Evolutionary conservation across 495 filamentous ascomycete species (phyloP).

Genomic region (Xylaria telfairii): DNA sequence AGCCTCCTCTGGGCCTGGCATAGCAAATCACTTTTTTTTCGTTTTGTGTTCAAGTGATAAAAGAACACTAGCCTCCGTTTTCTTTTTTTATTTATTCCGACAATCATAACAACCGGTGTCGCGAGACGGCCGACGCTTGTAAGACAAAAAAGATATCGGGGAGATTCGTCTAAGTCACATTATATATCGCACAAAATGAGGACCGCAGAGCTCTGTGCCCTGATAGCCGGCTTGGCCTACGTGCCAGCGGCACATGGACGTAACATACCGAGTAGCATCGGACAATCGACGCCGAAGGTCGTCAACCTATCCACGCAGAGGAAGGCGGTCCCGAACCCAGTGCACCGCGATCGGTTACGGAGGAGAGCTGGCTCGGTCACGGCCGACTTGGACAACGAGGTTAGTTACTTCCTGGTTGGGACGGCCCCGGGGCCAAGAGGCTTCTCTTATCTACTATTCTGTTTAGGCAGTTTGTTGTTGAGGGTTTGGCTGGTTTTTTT

Average conservation of each 20-base stretch:
- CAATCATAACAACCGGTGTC: neutral
- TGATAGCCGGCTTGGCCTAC: constrained; percentile 7
- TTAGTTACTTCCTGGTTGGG: constrained; percentile 36
- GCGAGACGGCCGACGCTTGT: neutral
- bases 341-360: constrained; percentile 51
- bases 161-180: neutral
- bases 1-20: neutral
- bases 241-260: constrained; percentile 31
- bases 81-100: no score
- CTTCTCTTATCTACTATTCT: no score
- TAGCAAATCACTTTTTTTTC: neutral
- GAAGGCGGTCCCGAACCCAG: constrained; percentile 46
- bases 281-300: constrained; percentile 44
- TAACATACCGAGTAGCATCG: constrained; percentile 35
- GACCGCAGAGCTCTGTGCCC: neutral
- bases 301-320: constrained; percentile 56
- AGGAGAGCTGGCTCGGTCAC: constrained; percentile 47
- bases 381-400: constrained; percentile 56
- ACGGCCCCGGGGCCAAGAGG: no score
- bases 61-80: no score
- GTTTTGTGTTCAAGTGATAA: neutral
- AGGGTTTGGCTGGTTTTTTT: no score
- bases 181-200: constrained; percentile 11
- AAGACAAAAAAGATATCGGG: neutral
- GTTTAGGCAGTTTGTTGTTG: no score